A percentile compares a stretch with the other conserved stretches of the same genome.
Evolutionary conservation across 2,329 filamentous ascomycete species (phyloP).

Genomic region (Calonectria hawksworthii): DNA sequence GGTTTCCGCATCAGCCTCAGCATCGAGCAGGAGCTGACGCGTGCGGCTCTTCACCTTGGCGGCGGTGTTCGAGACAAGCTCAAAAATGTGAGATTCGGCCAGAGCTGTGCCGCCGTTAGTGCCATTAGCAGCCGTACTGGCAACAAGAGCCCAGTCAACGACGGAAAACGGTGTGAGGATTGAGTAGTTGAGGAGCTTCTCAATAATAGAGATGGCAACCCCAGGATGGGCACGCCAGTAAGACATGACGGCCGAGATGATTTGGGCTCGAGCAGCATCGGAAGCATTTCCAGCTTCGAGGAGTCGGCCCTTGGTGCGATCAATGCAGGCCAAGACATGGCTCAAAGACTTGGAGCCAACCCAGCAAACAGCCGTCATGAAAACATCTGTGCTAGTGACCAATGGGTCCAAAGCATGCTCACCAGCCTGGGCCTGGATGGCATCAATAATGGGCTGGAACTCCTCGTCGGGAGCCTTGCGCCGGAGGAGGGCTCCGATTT

Average conservation of each 20-base stretch:
- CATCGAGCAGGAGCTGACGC: conserved; percentile 80
- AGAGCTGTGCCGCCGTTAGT: conserved; percentile 74
- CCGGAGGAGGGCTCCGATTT: conserved; percentile 83
- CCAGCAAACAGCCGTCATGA: conserved; percentile 93
- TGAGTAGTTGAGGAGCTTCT: conserved; percentile 97
- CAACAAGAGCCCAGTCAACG: conserved; percentile 88
- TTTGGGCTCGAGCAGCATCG: conserved; percentile 84
- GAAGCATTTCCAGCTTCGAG: conserved; percentile 83
- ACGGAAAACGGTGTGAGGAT: conserved; percentile 90
- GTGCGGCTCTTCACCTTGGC: conserved; percentile 91
- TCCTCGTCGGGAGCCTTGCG: conserved; percentile 90
- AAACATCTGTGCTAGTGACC: conserved; percentile 91
- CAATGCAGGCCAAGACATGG: conserved; percentile 95
- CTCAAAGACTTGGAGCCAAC: conserved; percentile 96
- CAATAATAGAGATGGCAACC: conserved; percentile 90
- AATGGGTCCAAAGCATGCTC: conserved; percentile 82
- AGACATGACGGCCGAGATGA: conserved; percentile 88
- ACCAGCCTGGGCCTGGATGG: conserved; percentile 84
- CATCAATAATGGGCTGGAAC: conserved; percentile 84
- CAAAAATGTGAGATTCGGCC: conserved; percentile 83
- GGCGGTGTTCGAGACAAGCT: conserved; percentile 90
- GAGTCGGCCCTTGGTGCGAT: conserved; percentile 91
- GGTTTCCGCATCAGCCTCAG: conserved; percentile 74
- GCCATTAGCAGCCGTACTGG: conserved; percentile 62
- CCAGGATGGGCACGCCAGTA: conserved; percentile 97